Evolutionary conservation across 2,329 filamentous ascomycete genomes (phyloP).

Genomic region (Penicillium sp.): DNA sequence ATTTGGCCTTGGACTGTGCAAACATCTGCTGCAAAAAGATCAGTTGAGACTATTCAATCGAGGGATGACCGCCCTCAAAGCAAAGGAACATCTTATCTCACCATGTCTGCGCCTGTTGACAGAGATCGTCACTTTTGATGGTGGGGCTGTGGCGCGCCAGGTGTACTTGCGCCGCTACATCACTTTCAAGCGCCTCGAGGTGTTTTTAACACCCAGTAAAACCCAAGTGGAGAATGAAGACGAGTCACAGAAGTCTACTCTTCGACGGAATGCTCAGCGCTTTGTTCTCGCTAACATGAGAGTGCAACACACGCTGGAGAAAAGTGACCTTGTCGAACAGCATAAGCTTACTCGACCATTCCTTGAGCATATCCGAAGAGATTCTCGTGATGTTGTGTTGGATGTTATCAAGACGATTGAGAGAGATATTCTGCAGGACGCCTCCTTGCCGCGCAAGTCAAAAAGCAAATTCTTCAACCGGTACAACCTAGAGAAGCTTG

Average conservation of each 20-base stretch:
- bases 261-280: constrained; percentile 74
- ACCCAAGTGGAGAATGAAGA: constrained; percentile 51
- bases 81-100: constrained; percentile 82
- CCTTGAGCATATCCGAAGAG: constrained; percentile 69
- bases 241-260: constrained; percentile 64
- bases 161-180: constrained; percentile 72
- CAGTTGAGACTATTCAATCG: constrained; percentile 75
- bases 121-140: constrained; percentile 80
- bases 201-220: constrained; percentile 69
- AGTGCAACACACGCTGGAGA: constrained; percentile 69
- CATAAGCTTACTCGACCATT: constrained; percentile 62
- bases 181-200: constrained; percentile 71
- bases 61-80: constrained; percentile 71
- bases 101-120: constrained; percentile 79
- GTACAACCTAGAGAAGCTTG: constrained; percentile 64
- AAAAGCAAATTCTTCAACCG: constrained; percentile 74
- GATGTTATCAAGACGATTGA: constrained; percentile 70
- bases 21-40: constrained; percentile 71
- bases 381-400: constrained; percentile 66
- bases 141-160: constrained; percentile 69
- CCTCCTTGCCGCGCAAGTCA: constrained; percentile 62
- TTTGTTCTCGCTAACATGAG: constrained; percentile 75
- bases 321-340: constrained; percentile 75
- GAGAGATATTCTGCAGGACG: constrained; percentile 66
- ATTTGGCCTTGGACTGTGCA: constrained; percentile 71